Evolutionary conservation across 129 eudicot genomes (phyloP).

Genomic region (Centella asiatica): DNA sequence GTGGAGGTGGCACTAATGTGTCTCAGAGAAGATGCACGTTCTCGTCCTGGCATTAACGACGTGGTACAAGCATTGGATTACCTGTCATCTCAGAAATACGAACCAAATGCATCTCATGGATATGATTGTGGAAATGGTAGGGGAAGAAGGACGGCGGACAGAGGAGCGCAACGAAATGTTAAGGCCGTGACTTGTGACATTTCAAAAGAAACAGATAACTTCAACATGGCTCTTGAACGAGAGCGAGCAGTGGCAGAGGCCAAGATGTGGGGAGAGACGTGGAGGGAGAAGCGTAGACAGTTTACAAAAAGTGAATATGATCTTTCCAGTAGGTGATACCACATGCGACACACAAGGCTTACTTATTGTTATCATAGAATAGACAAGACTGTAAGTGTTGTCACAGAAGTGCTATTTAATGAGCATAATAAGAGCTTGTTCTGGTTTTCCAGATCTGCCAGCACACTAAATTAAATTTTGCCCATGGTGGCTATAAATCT

Average conservation of each 20-base stretch:
- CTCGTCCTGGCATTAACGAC: slow-evolving; percentile 49
- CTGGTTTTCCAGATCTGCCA: too few relatives aligned
- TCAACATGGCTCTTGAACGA: slow-evolving; percentile 24
- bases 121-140: neutral
- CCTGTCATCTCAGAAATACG: slow-evolving; percentile 20
- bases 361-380: too few relatives aligned
- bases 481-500: too few relatives aligned
- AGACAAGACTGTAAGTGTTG: too few relatives aligned
- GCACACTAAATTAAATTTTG: too few relatives aligned
- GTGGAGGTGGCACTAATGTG: slow-evolving; percentile 57
- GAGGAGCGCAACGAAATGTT: neutral
- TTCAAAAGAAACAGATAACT: neutral
- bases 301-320: slow-evolving; percentile 12
- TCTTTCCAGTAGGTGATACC: slow-evolving; percentile 13
- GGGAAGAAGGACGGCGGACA: neutral
- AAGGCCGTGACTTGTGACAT: neutral
- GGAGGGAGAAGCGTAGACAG: slow-evolving; percentile 26
- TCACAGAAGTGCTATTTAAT: too few relatives aligned
- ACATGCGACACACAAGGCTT: neutral
- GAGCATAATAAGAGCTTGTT: too few relatives aligned
- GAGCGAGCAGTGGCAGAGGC: slow-evolving; percentile 58
- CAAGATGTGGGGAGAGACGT: slow-evolving; percentile 59
- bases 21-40: slow-evolving; percentile 25
- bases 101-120: neutral
- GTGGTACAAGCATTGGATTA: slow-evolving; percentile 39